Percentiles rank a stretch among this genome's conserved stretches.
phyloP scores from a whole-genome alignment of 306 rosid species.

The Coriaria nepalensis region DNA sequence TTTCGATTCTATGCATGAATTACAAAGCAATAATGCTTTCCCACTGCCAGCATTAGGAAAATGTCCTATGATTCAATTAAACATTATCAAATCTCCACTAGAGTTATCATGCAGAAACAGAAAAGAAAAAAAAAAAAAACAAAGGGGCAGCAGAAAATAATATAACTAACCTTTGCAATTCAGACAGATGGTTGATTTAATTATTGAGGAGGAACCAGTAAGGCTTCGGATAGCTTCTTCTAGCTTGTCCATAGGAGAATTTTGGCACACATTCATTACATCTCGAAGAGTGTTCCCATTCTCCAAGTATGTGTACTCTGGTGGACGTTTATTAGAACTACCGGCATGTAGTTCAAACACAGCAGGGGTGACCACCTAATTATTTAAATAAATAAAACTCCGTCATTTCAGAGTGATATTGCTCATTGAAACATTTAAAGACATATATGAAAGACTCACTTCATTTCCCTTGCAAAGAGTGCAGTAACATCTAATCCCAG shows the following conservation, averaged over 20 bases:
- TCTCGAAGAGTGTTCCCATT: slow-evolving; percentile 67
- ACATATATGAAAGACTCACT: slow-evolving; percentile 28
- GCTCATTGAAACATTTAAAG: neutral
- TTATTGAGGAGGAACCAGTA: slow-evolving; percentile 37
- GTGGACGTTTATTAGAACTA: slow-evolving; percentile 75
- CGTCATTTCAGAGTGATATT: neutral
- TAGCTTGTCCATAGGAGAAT: slow-evolving; percentile 25
- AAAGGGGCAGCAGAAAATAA: neutral
- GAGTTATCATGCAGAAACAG: too few relatives aligned
- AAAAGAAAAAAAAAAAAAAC: too few relatives aligned
- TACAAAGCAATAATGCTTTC: slow-evolving; percentile 43
- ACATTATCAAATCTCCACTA: neutral
- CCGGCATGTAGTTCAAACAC: slow-evolving; percentile 85
- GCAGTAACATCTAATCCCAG: slow-evolving; percentile 55
- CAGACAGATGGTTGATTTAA: slow-evolving; percentile 48
- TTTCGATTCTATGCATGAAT: slow-evolving; percentile 35
- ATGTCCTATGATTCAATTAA: slow-evolving; percentile 21
- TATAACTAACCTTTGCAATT: slow-evolving; percentile 54
- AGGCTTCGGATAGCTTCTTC: slow-evolving; percentile 45
- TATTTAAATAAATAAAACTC: slow-evolving; percentile 9
- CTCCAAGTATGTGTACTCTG: slow-evolving; percentile 60
- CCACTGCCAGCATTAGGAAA: slow-evolving; percentile 19
- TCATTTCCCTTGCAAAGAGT: slow-evolving; percentile 42
- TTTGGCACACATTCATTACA: slow-evolving; percentile 45
- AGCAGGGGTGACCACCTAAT: slow-evolving; percentile 66